phyloP scores from a whole-genome alignment of 345 rosid genomes.

The Anacardium occidentale region DNA sequence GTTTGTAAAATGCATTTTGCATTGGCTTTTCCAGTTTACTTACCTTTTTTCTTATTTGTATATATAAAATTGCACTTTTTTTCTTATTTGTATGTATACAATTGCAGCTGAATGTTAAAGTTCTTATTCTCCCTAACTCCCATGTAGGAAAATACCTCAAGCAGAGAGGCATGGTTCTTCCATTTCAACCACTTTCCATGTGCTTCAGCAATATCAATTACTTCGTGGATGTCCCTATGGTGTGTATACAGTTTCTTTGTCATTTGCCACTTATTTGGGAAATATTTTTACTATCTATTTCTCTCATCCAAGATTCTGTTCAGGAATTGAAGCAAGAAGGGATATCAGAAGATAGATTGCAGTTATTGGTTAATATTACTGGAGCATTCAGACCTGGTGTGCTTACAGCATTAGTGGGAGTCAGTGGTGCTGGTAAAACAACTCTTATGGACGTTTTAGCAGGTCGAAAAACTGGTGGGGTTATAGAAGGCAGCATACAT shows the following conservation, averaged over 20 bases:
- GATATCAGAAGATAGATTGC: slow-evolving; percentile 74
- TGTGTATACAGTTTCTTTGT: slow-evolving; percentile 33
- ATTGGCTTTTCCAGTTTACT: slow-evolving; percentile 3
- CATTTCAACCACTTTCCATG: slow-evolving; percentile 93
- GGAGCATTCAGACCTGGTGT: slow-evolving; percentile 95
- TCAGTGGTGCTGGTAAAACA: slow-evolving; percentile 98
- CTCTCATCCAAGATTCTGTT: slow-evolving; percentile 22
- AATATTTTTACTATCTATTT: slow-evolving; percentile 16
- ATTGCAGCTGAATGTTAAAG: slow-evolving; percentile 8
- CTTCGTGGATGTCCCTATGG: slow-evolving; percentile 87
- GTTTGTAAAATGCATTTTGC: slow-evolving; percentile 33
- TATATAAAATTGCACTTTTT: not conserved
- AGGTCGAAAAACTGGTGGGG: slow-evolving; percentile 95
- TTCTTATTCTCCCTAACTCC: slow-evolving; percentile 16
- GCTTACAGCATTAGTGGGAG: slow-evolving; percentile 94
- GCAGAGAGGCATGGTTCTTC: slow-evolving; percentile 98
- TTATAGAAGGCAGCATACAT: slow-evolving; percentile 75
- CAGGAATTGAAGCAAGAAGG: slow-evolving; percentile 97
- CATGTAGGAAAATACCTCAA: slow-evolving; percentile 79
- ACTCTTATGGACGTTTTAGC: slow-evolving; percentile 99
- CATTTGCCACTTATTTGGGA: slow-evolving; percentile 9
- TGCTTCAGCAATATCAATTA: slow-evolving; percentile 86
- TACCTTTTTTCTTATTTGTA: no score
- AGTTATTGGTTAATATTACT: slow-evolving; percentile 79
- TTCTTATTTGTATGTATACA: not conserved